Conservation (phyloP, 2,329 filamentous ascomycete species). For the Pseudogymnoascus sp. region DNA sequence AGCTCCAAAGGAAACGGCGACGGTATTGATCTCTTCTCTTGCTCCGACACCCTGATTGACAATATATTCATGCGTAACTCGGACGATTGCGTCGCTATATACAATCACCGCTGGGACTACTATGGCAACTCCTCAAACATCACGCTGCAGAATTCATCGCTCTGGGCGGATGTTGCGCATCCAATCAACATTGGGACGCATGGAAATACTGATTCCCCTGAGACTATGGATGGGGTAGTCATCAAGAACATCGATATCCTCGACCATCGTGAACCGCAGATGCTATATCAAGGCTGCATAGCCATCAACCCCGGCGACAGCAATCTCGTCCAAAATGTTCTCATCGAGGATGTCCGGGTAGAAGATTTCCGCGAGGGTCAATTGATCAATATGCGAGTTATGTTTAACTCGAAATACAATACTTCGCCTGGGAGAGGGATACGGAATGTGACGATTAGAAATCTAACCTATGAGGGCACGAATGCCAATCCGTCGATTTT, state of each 20-base stretch:
- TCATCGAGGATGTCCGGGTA: conserved; percentile 28
- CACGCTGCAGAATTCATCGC: conserved; percentile 27
- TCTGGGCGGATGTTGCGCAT: conserved; percentile 31
- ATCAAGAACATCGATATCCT: conserved; percentile 33
- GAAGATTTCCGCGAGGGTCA: conserved; percentile 30
- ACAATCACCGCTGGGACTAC: conserved; percentile 30
- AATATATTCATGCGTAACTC: neutral
- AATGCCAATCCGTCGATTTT: neutral
- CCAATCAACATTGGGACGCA: conserved; percentile 34
- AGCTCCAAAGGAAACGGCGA: neutral
- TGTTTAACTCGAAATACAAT: conserved; percentile 31
- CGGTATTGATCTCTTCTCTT: neutral
- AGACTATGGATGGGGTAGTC: conserved; percentile 27
- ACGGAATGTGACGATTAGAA: neutral
- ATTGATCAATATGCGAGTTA: conserved; percentile 31
- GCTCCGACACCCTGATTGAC: neutral
- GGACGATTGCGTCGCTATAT: conserved; percentile 25
- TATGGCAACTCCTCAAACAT: conserved; percentile 31
- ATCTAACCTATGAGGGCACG: conserved; percentile 21
- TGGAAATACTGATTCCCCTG: conserved; percentile 25
- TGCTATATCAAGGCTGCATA: conserved; percentile 33
- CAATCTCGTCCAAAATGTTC: conserved; percentile 28
- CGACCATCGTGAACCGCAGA: conserved; percentile 32
- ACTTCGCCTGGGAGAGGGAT: conserved; percentile 30
- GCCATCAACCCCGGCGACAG: conserved; percentile 31